These are phyloP conservation scores for Yamadazyma jaroonii DNA, from an alignment of 1,139 yeast genomes.

Conservation along the genomic window DNA sequence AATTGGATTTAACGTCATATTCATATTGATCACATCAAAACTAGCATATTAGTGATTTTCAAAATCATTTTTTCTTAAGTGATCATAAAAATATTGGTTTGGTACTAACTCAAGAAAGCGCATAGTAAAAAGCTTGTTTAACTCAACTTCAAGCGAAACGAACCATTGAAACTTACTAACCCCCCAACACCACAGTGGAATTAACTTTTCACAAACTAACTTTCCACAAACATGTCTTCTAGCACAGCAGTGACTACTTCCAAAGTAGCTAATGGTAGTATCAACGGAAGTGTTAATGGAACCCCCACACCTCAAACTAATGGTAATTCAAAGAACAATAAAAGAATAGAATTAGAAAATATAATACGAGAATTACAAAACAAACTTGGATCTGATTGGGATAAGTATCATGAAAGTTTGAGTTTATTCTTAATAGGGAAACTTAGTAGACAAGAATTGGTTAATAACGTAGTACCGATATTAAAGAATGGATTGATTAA, in stretches of 20 bases:
- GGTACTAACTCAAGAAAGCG: too few species aligned
- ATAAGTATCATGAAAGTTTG: conserved; percentile 75
- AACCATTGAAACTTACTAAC: too few species aligned
- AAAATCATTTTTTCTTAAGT: neutral
- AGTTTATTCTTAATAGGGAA: conserved; percentile 77
- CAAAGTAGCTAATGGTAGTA: conserved; percentile 1
- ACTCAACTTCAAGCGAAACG: too few species aligned
- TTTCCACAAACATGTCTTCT: conserved; percentile 4
- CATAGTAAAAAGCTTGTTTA: too few species aligned
- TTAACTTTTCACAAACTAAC: neutral
- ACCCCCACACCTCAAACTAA: neutral
- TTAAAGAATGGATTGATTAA: conserved; percentile 48
- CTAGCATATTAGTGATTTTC: neutral
- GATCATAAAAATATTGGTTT: too few species aligned
- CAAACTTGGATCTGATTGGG: conserved; percentile 78
- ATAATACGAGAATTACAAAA: conserved; percentile 73
- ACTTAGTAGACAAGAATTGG: conserved; percentile 73
- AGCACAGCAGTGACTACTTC: conserved; percentile 3
- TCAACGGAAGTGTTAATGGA: conserved; percentile 4
- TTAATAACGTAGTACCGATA: conserved; percentile 51
- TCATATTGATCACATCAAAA: neutral
- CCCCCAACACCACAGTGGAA: too few species aligned
- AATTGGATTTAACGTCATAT: neutral
- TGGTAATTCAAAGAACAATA: conserved; percentile 13
- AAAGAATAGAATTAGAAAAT: conserved; percentile 67